These are phyloP conservation scores for Juglanconis sp. DNA, from an alignment of 2,329 filamentous ascomycete species.

Conservation along the genomic window DNA sequence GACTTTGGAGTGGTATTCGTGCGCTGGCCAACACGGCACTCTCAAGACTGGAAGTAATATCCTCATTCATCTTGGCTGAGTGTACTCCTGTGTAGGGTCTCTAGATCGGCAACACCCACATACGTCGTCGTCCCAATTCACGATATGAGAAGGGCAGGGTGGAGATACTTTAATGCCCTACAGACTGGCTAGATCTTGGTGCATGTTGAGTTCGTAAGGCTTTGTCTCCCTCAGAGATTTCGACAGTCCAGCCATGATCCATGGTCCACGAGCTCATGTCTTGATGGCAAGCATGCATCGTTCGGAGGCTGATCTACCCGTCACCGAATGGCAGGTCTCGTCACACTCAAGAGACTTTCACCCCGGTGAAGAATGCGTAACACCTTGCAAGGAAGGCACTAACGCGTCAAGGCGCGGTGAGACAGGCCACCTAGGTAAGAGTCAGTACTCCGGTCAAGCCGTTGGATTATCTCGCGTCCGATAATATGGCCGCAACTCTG, in stretches of 20 bases:
- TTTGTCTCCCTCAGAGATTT: background rate
- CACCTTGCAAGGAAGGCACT: background rate
- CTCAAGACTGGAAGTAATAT: background rate
- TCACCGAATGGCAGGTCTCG: background rate
- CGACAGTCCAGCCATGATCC: background rate
- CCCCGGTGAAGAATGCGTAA: background rate
- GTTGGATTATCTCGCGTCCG: no score
- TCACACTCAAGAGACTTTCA: background rate
- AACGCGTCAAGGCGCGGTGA: background rate
- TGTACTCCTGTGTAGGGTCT: no score
- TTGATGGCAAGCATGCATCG: background rate
- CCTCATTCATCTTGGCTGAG: background rate
- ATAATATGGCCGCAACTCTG: no score
- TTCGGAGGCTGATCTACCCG: background rate
- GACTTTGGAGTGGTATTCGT: no score
- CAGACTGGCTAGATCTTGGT: background rate
- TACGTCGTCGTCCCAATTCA: background rate
- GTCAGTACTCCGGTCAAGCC: no score
- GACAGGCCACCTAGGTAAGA: no score
- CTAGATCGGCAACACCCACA: background rate
- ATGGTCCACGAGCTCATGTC: background rate
- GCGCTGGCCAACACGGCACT: background rate
- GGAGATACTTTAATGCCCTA: no score
- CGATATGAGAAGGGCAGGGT: background rate
- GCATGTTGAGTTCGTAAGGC: background rate